Evolutionary conservation across 1,284 basidiomycete species (phyloP).

Genomic region (Coniferiporia weirii): DNA sequence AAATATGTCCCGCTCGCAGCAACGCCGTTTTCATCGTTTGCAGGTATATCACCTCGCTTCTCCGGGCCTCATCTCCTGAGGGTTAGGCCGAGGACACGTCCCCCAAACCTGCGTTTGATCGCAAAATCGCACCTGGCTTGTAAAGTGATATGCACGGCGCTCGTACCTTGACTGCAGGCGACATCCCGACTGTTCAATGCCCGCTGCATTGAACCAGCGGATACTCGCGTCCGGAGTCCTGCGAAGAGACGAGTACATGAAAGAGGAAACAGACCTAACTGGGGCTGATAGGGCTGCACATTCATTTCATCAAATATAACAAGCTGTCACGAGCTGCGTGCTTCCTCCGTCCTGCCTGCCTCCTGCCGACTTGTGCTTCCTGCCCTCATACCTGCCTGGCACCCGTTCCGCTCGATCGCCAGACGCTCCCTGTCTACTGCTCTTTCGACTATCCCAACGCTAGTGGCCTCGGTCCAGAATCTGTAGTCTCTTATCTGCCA

Average conservation of each 20-base stretch:
- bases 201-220: too few relatives aligned
- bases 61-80: background rate
- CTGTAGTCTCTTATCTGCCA: too few relatives aligned
- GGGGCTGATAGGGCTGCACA: too few relatives aligned
- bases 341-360: background rate
- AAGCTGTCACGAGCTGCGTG: background rate
- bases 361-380: background rate
- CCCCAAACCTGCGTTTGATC: background rate
- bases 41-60: background rate
- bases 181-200: too few relatives aligned
- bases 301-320: background rate
- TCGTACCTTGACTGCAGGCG: too few relatives aligned
- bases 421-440: background rate
- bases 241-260: too few relatives aligned
- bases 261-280: too few relatives aligned
- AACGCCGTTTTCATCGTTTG: background rate
- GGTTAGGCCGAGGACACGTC: background rate
- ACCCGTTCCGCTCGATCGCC: background rate
- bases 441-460: background rate
- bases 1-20: background rate
- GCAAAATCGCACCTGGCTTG: background rate
- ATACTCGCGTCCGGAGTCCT: too few relatives aligned
- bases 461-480: too few relatives aligned
- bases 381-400: background rate
- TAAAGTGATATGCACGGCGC: background rate